Evolutionary conservation across 2,329 filamentous ascomycete species (phyloP).

Genomic region (Dactylonectria macrodidyma): DNA sequence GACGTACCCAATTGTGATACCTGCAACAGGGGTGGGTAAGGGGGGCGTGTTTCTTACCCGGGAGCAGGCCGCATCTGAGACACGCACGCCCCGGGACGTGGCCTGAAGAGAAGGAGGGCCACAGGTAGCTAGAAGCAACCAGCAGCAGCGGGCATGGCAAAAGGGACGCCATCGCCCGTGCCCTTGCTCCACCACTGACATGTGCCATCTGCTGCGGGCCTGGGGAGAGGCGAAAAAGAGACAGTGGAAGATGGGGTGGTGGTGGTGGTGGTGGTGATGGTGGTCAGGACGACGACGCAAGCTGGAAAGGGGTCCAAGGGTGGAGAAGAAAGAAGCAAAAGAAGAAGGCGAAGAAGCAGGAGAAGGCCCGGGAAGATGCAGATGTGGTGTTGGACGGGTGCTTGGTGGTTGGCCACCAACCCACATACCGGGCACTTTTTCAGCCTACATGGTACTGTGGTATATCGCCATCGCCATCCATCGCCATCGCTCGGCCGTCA

Average conservation of each 20-base stretch:
- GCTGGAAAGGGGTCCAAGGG: no score
- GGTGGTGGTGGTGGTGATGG: neutral
- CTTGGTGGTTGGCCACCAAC: no score
- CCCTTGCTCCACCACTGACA: conserved; percentile 30
- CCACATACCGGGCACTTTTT: no score
- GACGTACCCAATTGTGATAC: neutral
- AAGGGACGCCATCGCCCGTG: conserved; percentile 24
- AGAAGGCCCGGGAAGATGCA: neutral
- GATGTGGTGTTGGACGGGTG: neutral
- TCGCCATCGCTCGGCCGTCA: no score
- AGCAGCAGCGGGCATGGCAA: conserved; percentile 15
- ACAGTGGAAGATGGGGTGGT: neutral
- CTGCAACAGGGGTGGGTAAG: neutral
- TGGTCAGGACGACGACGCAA: neutral
- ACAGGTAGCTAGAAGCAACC: neutral
- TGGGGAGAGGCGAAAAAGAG: neutral
- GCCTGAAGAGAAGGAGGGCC: neutral
- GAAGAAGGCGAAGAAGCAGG: conserved; percentile 1
- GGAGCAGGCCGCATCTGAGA: conserved; percentile 11
- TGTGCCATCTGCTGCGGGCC: conserved; percentile 22
- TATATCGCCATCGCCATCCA: no score
- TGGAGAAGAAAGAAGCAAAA: neutral
- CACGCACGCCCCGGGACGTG: conserved; percentile 13
- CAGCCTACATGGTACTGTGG: no score
- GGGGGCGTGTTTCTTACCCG: neutral